Base-by-base conservation (phyloP, 176 grass and related monocot species). In the Raddia guianensis region DNA sequence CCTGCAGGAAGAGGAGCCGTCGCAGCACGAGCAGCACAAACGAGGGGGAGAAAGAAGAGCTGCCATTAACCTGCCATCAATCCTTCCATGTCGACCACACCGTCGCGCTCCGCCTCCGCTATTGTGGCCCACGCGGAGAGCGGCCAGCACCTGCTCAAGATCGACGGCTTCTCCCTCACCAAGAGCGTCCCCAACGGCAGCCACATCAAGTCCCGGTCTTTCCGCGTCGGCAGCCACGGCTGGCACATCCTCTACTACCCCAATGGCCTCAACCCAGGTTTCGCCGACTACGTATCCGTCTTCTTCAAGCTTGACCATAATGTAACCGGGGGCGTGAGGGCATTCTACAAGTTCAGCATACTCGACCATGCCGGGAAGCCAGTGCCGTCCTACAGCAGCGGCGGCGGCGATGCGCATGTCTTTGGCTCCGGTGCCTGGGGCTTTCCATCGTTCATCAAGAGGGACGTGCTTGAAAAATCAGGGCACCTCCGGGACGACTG, bases 131-230 rank as follows among this genome's bases (percentile, higher is more conserved):
- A 1, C 5, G 34, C 3, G 0, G 46, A 35, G 59, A 77, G 9
- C 9, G 45, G 60, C 20, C 32, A 78, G 0, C 75, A 78, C 60
- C 5, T 20, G 0, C 75, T 78, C 14, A 78, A 35, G 75, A 37
- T 78, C 46, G 60, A 65, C 10, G 60, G 75, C 59, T 78, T 51
- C 75, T 65, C 46, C 75, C 16, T 0, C 74, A 63, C 9, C 44
- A 77, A 63, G 74, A 14, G 10, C 14, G 0, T 77, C 2, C 8
- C 45, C 5, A n/a, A 0, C 0, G 74, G 44, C 0, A 1, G 2
- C 0, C 0, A 0, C 13, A 47, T 77, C 14, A 48, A 4, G 13
- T 63, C 74, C 0, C 44, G 27, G 3, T 6, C 59, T 47, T 77
- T 77, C 20, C 2, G 0, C 1, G 13, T 2, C 1, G 44, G 74